A percentile compares a stretch with the other conserved stretches of the same genome.
Conservation (phyloP, 768 basidiomycete genomes). For the Lactarius trivialis region DNA sequence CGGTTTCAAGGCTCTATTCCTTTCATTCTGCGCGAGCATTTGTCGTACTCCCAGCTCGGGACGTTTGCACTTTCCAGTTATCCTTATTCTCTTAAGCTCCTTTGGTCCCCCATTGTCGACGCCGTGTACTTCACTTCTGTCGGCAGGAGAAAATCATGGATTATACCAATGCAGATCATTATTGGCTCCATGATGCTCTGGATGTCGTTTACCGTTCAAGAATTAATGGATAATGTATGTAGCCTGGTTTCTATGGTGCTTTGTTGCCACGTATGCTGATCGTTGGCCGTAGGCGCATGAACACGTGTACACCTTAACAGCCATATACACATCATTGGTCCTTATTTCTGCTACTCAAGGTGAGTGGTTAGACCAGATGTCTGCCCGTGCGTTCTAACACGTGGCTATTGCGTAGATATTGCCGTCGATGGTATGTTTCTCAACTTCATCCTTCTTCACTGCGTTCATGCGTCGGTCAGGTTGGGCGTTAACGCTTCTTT, state of each 20-base stretch:
- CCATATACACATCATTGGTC: conserved; percentile 83
- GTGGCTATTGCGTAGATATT: conserved; percentile 55
- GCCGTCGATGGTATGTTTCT: conserved; percentile 81
- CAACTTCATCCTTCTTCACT: conserved; percentile 32
- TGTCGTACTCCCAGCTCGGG: conserved; percentile 95
- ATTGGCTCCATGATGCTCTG: conserved; percentile 80
- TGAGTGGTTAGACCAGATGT: conserved; percentile 29
- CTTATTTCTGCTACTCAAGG: conserved; percentile 97
- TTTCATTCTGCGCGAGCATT: conserved; percentile 88
- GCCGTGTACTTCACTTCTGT: conserved; percentile 73
- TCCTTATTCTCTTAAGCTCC: conserved; percentile 92
- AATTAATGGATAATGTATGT: conserved; percentile 70
- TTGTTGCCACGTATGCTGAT: conserved; percentile 6
- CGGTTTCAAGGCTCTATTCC: conserved; percentile 74
- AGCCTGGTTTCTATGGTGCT: conserved; percentile 18
- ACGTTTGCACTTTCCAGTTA: conserved; percentile 90
- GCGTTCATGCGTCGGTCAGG: conserved; percentile 36
- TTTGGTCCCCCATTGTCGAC: conserved; percentile 98
- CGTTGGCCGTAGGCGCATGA: conserved; percentile 59
- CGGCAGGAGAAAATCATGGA: conserved; percentile 98
- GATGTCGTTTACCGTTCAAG: conserved; percentile 67
- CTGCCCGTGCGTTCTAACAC: conserved; percentile 20
- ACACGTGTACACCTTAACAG: conserved; percentile 70
- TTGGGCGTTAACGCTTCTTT: conserved; percentile 80
- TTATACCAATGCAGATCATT: conserved; percentile 92